phyloP scores from a whole-genome alignment of 192 early-diverging fungal genomes.

The Umbelopsis isabellina region DNA sequence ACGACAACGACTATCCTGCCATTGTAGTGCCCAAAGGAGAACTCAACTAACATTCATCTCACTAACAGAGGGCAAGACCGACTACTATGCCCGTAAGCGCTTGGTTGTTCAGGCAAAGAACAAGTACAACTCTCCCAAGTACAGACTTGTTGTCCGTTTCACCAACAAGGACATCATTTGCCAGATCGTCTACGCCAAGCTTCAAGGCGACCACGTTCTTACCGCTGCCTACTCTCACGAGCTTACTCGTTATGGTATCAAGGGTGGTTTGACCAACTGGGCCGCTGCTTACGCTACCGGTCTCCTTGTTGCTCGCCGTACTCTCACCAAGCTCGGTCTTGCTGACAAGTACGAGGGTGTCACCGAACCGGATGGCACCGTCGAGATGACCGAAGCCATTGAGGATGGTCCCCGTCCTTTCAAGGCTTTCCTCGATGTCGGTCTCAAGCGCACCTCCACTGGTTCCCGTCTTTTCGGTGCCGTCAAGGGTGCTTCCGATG shows the following conservation, averaged over 20 bases:
- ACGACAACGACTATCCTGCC: conserved; percentile 20
- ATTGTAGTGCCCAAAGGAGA: neutral
- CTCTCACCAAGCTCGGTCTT: conserved; percentile 91
- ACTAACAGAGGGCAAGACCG: conserved; percentile 96
- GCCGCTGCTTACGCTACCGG: conserved; percentile 98
- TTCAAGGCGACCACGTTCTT: conserved; percentile 96
- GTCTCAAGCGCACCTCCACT: conserved; percentile 96
- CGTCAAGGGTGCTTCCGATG: conserved; percentile 99
- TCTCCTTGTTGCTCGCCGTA: conserved; percentile 95
- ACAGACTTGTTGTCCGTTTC: conserved; percentile 98
- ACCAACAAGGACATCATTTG: conserved; percentile 97
- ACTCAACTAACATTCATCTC: neutral
- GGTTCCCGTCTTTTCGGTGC: conserved; percentile 97
- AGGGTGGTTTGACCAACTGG: conserved; percentile 99
- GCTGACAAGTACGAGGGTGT: conserved; percentile 97
- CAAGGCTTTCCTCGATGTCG: conserved; percentile 97
- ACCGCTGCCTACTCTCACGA: conserved; percentile 96
- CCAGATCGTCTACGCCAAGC: conserved; percentile 98
- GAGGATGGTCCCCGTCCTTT: conserved; percentile 96
- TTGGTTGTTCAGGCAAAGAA: conserved; percentile 99
- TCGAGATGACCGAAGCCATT: conserved; percentile 84
- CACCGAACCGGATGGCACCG: conserved; percentile 85
- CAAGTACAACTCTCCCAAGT: conserved; percentile 99
- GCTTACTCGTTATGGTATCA: conserved; percentile 93
- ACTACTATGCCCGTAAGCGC: conserved; percentile 99